These are phyloP conservation scores for Rhodotorula sphaerocarpa DNA, from an alignment of 768 basidiomycete species.

Conservation along the genomic window DNA sequence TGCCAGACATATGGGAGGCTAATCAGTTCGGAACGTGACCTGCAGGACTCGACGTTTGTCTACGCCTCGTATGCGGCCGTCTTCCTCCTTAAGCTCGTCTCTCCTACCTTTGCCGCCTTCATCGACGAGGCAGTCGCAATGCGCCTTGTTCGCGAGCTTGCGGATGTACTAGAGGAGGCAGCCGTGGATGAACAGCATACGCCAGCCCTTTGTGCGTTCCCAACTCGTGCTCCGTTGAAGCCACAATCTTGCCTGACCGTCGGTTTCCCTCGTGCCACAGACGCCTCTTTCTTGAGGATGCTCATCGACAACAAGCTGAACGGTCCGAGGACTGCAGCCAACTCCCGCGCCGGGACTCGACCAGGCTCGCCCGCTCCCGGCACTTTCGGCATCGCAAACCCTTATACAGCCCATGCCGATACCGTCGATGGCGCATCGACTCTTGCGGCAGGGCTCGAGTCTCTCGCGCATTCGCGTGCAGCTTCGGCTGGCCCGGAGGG, in stretches of 20 bases:
- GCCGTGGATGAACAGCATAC: constrained; percentile 76
- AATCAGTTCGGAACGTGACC: too few species aligned
- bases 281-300: constrained; percentile 32
- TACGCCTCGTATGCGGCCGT: constrained; percentile 86
- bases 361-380: constrained; percentile 18
- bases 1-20: too few species aligned
- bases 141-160: constrained; percentile 66
- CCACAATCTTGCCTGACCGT: background rate
- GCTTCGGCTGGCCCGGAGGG: constrained; percentile 20
- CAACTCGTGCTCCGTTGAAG: constrained; percentile 51
- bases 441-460: constrained; percentile 6
- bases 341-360: constrained; percentile 28
- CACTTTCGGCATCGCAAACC: background rate
- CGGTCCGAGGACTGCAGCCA: constrained; percentile 28
- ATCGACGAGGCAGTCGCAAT: constrained; percentile 65
- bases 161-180: constrained; percentile 65
- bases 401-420: background rate
- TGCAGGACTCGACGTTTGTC: constrained; percentile 72
- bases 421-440: background rate
- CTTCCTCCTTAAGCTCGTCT: constrained; percentile 81
- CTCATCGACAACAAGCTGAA: constrained; percentile 35
- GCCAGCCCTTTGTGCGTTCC: constrained; percentile 73
- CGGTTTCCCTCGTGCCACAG: background rate
- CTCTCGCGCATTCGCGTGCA: constrained; percentile 23
- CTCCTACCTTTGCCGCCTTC: constrained; percentile 71